These are phyloP conservation scores for Amanita pallidorosea DNA, from an alignment of 768 basidiomycete species.

Conservation along the genomic window DNA sequence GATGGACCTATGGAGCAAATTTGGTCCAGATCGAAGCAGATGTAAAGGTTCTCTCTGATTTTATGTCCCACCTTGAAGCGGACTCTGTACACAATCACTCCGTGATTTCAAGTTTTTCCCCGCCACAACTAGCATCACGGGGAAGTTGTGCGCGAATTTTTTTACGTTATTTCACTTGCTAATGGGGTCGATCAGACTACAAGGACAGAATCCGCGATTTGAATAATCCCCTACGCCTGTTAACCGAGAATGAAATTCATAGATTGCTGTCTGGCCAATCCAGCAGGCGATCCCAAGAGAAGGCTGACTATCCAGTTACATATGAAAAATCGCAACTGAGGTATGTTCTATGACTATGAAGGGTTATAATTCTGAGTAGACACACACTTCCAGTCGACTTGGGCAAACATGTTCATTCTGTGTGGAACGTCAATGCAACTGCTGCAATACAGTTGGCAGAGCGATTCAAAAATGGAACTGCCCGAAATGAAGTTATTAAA, in stretches of 20 bases:
- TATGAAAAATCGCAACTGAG: constrained; percentile 47
- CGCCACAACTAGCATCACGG: constrained; percentile 32
- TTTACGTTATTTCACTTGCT: background rate
- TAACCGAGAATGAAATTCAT: constrained; percentile 87
- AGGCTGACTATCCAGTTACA: constrained; percentile 49
- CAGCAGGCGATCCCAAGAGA: constrained; percentile 62
- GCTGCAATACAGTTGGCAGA: constrained; percentile 80
- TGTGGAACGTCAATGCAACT: constrained; percentile 78
- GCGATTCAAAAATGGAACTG: constrained; percentile 63
- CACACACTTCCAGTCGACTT: constrained; percentile 33
- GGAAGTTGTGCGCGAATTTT: constrained; percentile 25
- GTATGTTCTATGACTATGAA: constrained; percentile 22
- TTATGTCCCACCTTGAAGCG: constrained; percentile 63
- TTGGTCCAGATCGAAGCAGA: constrained; percentile 86
- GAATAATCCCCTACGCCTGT: constrained; percentile 65
- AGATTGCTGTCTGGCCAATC: constrained; percentile 85
- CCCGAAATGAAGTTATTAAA: constrained; percentile 64
- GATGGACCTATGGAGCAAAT: constrained; percentile 96
- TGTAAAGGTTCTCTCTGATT: constrained; percentile 78
- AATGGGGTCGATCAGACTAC: constrained; percentile 33
- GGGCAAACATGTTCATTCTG: constrained; percentile 55
- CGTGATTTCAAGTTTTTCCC: constrained; percentile 52
- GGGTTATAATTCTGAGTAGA: background rate
- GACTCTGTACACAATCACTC: constrained; percentile 56
- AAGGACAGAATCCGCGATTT: constrained; percentile 49